These are phyloP conservation scores for Paracoccidioides brasiliensis DNA, from an alignment of 2,329 filamentous ascomycete genomes.

Conservation along the genomic window DNA sequence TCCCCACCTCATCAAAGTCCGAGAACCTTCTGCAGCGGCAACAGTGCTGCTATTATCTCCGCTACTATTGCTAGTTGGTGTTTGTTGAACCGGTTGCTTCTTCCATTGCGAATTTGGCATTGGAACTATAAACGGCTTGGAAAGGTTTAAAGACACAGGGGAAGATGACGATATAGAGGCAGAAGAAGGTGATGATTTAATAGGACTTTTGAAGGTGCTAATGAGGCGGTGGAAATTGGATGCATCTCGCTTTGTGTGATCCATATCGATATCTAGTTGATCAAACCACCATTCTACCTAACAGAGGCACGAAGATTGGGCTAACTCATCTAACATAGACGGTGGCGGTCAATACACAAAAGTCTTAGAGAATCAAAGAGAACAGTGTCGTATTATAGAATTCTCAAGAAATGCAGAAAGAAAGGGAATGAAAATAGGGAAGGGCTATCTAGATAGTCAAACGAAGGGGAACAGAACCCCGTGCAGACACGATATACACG, in stretches of 20 bases:
- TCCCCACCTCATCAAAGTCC: not conserved
- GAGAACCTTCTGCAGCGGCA: not conserved
- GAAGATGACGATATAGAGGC: not conserved
- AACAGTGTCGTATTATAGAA: not conserved
- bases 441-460: not conserved
- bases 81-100: not conserved
- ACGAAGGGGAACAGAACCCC: not conserved
- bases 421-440: not conserved
- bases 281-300: not conserved
- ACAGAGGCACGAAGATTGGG: not conserved
- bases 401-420: not conserved
- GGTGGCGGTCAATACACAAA: not conserved
- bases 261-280: not conserved
- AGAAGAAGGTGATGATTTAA: not conserved
- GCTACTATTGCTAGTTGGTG: not conserved
- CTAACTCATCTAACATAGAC: not conserved
- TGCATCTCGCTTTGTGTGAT: not conserved
- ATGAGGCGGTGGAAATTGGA: slow-evolving; percentile 1
- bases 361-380: not conserved
- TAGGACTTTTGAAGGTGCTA: not conserved
- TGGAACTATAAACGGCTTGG: not conserved
- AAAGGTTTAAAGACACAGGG: not conserved
- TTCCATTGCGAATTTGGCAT: not conserved
- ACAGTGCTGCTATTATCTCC: no score
- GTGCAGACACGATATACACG: not conserved